A percentile compares a stretch with the other conserved stretches of the same genome.
phyloP scores from a whole-genome alignment of 2,329 filamentous ascomycete genomes.

The Xylaria sp. region DNA sequence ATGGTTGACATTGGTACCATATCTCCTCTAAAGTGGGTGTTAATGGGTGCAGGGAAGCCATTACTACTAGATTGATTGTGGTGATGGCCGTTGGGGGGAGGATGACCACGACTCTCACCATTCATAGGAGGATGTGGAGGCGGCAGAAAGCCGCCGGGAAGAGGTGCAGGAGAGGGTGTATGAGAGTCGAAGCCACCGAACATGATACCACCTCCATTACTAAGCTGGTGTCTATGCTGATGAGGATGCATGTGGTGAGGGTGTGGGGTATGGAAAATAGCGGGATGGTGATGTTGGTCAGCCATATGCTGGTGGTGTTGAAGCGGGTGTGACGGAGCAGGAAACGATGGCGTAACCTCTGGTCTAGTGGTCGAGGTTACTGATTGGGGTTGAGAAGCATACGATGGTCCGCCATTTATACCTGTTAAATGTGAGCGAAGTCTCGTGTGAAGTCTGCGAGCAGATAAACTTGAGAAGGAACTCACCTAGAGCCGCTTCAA shows the following conservation, averaged over 20 bases:
- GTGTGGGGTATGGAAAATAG: slow-evolving; percentile 40
- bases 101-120: slow-evolving; percentile 44
- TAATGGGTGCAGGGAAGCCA: slow-evolving; percentile 45
- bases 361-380: slow-evolving; percentile 39
- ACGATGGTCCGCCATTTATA: slow-evolving; percentile 22
- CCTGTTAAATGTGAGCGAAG: slow-evolving; percentile 29
- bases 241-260: slow-evolving; percentile 46
- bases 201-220: slow-evolving; percentile 64
- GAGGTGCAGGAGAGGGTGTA: slow-evolving; percentile 67
- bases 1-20: slow-evolving; percentile 44
- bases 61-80: slow-evolving; percentile 47
- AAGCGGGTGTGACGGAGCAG: slow-evolving; percentile 36
- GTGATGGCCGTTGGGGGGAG: slow-evolving; percentile 45
- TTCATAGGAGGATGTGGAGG: slow-evolving; percentile 54
- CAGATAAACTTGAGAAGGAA: background rate
- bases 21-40: slow-evolving; percentile 46
- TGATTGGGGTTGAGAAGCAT: slow-evolving; percentile 42
- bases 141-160: slow-evolving; percentile 59
- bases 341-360: slow-evolving; percentile 40
- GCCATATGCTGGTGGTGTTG: slow-evolving; percentile 39
- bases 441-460: background rate
- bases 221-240: slow-evolving; percentile 62
- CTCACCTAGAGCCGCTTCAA: slow-evolving; percentile 36
- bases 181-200: slow-evolving; percentile 68
- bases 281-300: slow-evolving; percentile 41